Percentiles rank a stretch among this genome's conserved stretches.
phyloP scores from a whole-genome alignment of 2,329 filamentous ascomycete genomes.

The Thelonectria discophora region DNA sequence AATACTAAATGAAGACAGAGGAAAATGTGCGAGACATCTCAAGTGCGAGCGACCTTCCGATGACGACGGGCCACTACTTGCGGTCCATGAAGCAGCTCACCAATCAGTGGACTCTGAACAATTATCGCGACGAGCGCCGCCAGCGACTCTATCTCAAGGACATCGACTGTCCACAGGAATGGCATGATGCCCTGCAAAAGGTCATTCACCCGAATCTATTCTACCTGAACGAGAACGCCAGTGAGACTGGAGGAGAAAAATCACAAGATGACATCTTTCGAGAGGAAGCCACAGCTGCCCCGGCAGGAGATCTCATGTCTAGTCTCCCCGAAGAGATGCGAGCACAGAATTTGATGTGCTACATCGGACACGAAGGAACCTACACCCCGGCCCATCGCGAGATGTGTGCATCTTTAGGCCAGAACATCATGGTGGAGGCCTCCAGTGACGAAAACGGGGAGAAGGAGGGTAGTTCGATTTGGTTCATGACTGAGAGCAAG shows the following conservation, averaged over 20 bases:
- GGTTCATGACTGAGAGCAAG: slow-evolving; percentile 98
- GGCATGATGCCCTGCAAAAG: slow-evolving; percentile 81
- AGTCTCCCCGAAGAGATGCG: slow-evolving; percentile 87
- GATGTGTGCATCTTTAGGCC: slow-evolving; percentile 95
- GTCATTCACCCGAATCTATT: slow-evolving; percentile 84
- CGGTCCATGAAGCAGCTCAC: slow-evolving; percentile 85
- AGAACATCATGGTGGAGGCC: slow-evolving; percentile 98
- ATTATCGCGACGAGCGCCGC: slow-evolving; percentile 79
- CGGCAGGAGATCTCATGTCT: slow-evolving; percentile 93
- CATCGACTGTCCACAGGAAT: slow-evolving; percentile 90
- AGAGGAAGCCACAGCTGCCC: slow-evolving; percentile 67
- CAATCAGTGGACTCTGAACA: slow-evolving; percentile 79
- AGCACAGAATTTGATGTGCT: slow-evolving; percentile 97
- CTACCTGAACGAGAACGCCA: slow-evolving; percentile 86
- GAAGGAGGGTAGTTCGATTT: slow-evolving; percentile 87
- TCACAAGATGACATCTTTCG: slow-evolving; percentile 52
- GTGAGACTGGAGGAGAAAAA: slow-evolving; percentile 47
- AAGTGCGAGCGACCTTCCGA: slow-evolving; percentile 76
- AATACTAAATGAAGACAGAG: slow-evolving; percentile 57
- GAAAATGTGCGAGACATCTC: slow-evolving; percentile 86
- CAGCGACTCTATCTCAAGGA: slow-evolving; percentile 96
- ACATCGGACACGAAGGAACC: slow-evolving; percentile 96
- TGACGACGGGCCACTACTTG: slow-evolving; percentile 91
- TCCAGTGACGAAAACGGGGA: slow-evolving; percentile 78
- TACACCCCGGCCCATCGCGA: slow-evolving; percentile 95